A percentile compares a stretch with the other conserved stretches of the same genome.
Evolutionary conservation across 129 eudicot species (phyloP).

Genomic region (Tagetes patula): DNA sequence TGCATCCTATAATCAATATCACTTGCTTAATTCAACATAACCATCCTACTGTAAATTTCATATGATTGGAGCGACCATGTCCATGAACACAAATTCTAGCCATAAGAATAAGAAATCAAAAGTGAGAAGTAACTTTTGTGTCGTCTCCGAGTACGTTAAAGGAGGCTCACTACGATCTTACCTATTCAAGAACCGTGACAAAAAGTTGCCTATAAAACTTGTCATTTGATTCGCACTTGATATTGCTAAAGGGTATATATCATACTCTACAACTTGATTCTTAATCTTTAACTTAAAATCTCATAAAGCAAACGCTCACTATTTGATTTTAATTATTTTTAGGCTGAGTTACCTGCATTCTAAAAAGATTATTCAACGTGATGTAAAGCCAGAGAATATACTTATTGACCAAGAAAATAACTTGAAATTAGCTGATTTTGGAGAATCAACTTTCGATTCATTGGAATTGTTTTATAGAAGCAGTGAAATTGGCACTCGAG

Average conservation of each 20-base stretch:
- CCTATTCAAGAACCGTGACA: constrained; percentile 23
- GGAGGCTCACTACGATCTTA: constrained; percentile 43
- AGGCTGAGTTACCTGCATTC: constrained; percentile 59
- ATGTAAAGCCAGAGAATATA: constrained; percentile 50
- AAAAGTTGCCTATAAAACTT: constrained; percentile 31
- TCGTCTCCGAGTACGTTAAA: constrained; percentile 36
- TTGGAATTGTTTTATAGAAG: constrained; percentile 33
- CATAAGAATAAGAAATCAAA: constrained; percentile 10
- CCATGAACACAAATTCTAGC: constrained; percentile 13
- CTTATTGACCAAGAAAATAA: constrained; percentile 39
- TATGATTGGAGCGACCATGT: constrained; percentile 33
- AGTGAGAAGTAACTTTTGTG: constrained; percentile 25
- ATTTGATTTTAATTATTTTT: background rate
- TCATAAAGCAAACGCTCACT: background rate
- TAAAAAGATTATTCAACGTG: constrained; percentile 49
- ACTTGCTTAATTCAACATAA: background rate
- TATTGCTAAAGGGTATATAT: constrained; percentile 44
- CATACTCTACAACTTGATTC: background rate
- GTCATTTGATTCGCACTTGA: constrained; percentile 37
- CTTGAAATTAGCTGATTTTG: constrained; percentile 42
- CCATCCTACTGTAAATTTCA: background rate
- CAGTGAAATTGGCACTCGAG: constrained; percentile 51
- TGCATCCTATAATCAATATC: no score
- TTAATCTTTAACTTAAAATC: background rate
- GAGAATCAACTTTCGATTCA: constrained; percentile 39